A percentile compares a stretch with the other conserved stretches of the same genome.
These are phyloP conservation scores for Paraphaeosphaeria minitans DNA, from an alignment of 2,329 filamentous ascomycete genomes.

Conservation along the genomic window DNA sequence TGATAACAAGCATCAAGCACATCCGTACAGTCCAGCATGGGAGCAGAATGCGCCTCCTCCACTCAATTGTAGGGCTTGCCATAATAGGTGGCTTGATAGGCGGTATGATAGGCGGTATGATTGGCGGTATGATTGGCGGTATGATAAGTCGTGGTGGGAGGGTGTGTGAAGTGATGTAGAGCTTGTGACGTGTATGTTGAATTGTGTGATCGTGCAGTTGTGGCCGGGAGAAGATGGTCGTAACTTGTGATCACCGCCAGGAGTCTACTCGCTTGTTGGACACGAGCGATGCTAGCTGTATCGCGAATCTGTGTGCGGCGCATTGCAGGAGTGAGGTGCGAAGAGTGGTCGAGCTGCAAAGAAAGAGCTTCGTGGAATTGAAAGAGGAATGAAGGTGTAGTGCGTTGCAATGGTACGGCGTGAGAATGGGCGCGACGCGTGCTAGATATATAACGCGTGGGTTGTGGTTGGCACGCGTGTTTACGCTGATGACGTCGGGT, in stretches of 20 bases:
- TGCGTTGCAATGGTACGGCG: background rate
- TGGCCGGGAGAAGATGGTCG: background rate
- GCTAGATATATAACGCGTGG: background rate
- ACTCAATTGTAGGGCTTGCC: constrained; percentile 29
- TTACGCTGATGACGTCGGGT: background rate
- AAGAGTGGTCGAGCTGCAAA: background rate
- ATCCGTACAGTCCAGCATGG: constrained; percentile 46
- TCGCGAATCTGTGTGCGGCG: background rate
- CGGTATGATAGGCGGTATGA: constrained; percentile 18
- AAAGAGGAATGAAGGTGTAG: background rate
- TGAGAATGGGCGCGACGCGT: constrained; percentile 1
- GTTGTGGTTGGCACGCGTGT: background rate
- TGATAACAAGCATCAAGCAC: constrained; percentile 39
- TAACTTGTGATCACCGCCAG: background rate
- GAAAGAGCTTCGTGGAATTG: background rate
- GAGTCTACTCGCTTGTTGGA: background rate
- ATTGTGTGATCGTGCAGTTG: background rate
- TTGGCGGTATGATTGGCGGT: background rate
- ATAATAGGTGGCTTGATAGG: constrained; percentile 17
- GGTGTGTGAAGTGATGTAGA: background rate
- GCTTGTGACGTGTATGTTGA: background rate
- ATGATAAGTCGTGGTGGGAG: constrained; percentile 6
- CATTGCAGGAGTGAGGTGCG: background rate
- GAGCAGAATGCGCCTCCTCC: constrained; percentile 47
- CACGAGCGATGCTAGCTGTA: background rate